Evolutionary conservation across 768 basidiomycete genomes (phyloP), one percentile per base, ranked within the genome.

Genomic region (Trametes villosa): DNA sequence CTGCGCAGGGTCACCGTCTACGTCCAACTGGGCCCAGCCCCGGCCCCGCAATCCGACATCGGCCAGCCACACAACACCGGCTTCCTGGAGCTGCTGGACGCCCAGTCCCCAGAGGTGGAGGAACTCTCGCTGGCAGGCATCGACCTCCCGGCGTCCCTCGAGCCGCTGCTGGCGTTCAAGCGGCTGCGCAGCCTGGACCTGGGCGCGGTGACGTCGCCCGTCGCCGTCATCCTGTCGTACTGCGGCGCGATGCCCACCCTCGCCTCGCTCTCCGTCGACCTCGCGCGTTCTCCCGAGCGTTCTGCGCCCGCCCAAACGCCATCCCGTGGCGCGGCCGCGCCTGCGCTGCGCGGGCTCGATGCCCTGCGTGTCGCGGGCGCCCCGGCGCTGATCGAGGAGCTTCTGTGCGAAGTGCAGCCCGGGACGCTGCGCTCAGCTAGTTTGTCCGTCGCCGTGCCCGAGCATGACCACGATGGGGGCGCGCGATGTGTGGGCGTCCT

Each of bases 211-310:
- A 26, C 42, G 24, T 44, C 55, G 3, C 26, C 60, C 17, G 33
- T 51, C 9, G 30, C 53, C 15, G 42, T 29, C n/a, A 45, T 62
- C 18, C n/a, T 62, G 15, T 38, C 55, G 9, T 52, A 45, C 20
- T 62, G 60, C 45, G 20, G 42, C 6, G 34, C n/a, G 18, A 62
- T 62, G 54, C 60, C 60, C 15, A 51, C 8, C 2, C 55, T 62
- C 9, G 36, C 48, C 1, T 38, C 60, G 1, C 36, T 62, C 18
- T 56, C 55, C n/a, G 34, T 57, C 33, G 49, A 49, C 20, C 49
- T 62, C 27, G 29, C 49, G 7, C n/a, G 13, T 9, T 51, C 58
- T 13, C 42, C 30, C 22, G 22, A 47, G n/a, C 9, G 22, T 29
- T n/a, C 22, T 48, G 47, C 26, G 17, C 12, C 5, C 3, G 36